Percentiles rank a stretch among this genome's conserved stretches.
Conservation (phyloP, 1,139 yeast genomes). For the Nadsonia commutata region DNA sequence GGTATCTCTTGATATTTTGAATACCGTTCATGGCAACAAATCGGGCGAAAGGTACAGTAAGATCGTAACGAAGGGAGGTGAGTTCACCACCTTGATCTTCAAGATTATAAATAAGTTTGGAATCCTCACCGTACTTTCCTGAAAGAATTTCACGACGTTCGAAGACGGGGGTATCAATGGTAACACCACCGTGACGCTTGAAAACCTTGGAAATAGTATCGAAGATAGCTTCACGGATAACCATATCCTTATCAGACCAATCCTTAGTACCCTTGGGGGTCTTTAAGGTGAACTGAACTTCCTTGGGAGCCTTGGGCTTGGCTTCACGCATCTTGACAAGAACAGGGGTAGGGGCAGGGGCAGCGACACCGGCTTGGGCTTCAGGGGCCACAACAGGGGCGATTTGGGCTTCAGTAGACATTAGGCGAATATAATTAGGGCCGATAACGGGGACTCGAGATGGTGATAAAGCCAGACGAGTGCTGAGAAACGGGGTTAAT, state of each 20-base stretch:
- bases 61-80: slow-evolving; percentile 85
- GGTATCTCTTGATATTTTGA: slow-evolving; percentile 80
- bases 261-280: slow-evolving; percentile 94
- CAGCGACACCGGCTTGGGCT: slow-evolving; percentile 2
- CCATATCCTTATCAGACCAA: slow-evolving; percentile 98
- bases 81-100: slow-evolving; percentile 98
- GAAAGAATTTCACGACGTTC: slow-evolving; percentile 88
- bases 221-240: slow-evolving; percentile 78
- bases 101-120: slow-evolving; percentile 83
- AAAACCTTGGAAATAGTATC: slow-evolving; percentile 55
- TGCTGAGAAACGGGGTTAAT: neutral
- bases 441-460: neutral
- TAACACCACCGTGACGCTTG: slow-evolving; percentile 94
- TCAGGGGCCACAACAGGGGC: no score
- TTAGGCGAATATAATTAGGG: neutral
- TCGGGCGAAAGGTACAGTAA: slow-evolving; percentile 96
- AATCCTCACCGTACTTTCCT: slow-evolving; percentile 97
- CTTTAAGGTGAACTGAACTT: slow-evolving; percentile 51
- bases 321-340: neutral
- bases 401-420: neutral
- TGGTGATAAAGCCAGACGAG: neutral
- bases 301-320: slow-evolving; percentile 10
- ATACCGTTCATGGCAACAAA: slow-evolving; percentile 90
- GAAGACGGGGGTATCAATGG: slow-evolving; percentile 95
- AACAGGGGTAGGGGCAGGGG: neutral